Base-by-base conservation (phyloP, 345 rosid species). In the Kandelia obovata region DNA sequence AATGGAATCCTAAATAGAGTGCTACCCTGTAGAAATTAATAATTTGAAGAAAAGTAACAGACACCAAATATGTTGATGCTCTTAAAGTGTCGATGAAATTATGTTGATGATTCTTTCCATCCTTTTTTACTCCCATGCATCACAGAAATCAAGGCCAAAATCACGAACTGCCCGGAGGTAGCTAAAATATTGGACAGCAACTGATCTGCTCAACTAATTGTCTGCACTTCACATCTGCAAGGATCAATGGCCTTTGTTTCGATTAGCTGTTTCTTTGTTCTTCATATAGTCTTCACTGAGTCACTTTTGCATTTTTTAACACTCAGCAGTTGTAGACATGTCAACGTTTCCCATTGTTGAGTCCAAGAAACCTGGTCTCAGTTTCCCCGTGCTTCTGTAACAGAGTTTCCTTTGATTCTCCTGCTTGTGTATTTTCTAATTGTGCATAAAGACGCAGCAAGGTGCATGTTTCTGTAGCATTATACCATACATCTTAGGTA, bases 131-230 rank as follows among this genome's bases (percentile, higher is more conserved):
- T 68, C 43, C 32, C 67, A 28, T 75, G 26, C 20, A 20, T 71
- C 73, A 81, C 85, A 94, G 98, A 94, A 86, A 80, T 66, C 91
- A 34, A 88, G 92, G 84, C 90, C 92, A 39, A 94, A 88, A 74
- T 79, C 92, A 55, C 88, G 98, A 77, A 80, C 85, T 61, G 37
- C 88, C 26, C 89, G 96, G 9, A 93, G 97, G 64, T 93, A 85
- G 74, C 73, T 71, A 16, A 65, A 6, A 6, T 63, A 26, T 64
- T 7, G 23, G 21, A 53, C 15, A 58, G 6, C 60, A 61, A 21
- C 52, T 13, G 35, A 13, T 37, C 34, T 66, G 21, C 56, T 20
- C 63, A n/a, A n/a, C 32, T 15, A 20, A 27, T 57, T 35, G 49
- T 20, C 25, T 15, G 5, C 19, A 2, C 49, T 13, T 3, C 25